A percentile compares a stretch with the other conserved stretches of the same genome.
These are phyloP conservation scores for Aspergillus puulaauensis DNA, from an alignment of 2,329 filamentous ascomycete species.

Conservation along the genomic window DNA sequence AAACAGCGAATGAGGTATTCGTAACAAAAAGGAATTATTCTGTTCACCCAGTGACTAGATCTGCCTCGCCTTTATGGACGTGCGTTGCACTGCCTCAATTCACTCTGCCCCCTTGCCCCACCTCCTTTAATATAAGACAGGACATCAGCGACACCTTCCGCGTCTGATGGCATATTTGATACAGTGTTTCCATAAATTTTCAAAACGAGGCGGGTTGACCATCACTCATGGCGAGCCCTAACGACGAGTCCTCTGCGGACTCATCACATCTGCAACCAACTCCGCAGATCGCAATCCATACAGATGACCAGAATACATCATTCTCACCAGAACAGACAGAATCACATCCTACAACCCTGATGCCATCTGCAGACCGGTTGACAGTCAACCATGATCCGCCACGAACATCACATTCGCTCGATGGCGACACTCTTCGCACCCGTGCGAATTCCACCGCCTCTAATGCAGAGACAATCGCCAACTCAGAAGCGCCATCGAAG, in stretches of 20 bases:
- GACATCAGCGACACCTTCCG: neutral
- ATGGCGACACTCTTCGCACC: constrained; percentile 46
- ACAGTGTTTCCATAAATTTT: neutral
- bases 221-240: neutral
- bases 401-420: constrained; percentile 35
- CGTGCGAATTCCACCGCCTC: constrained; percentile 43
- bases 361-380: constrained; percentile 21
- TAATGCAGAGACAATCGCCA: constrained; percentile 32
- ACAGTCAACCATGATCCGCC: constrained; percentile 27
- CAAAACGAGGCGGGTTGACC: neutral
- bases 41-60: neutral
- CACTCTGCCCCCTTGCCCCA: neutral
- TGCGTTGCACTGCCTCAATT: neutral
- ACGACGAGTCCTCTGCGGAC: constrained; percentile 1
- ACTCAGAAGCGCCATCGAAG: constrained; percentile 28
- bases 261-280: constrained; percentile 1
- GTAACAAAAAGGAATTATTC: neutral
- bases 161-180: neutral
- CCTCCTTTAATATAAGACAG: neutral
- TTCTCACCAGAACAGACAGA: constrained; percentile 5
- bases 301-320: constrained; percentile 5
- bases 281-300: neutral
- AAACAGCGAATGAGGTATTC: neutral
- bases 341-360: neutral
- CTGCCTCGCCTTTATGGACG: neutral